Percentiles rank a stretch among this genome's conserved stretches.
Evolutionary conservation across 1,284 basidiomycete genomes (phyloP).

Genomic region (Athelia sp.): DNA sequence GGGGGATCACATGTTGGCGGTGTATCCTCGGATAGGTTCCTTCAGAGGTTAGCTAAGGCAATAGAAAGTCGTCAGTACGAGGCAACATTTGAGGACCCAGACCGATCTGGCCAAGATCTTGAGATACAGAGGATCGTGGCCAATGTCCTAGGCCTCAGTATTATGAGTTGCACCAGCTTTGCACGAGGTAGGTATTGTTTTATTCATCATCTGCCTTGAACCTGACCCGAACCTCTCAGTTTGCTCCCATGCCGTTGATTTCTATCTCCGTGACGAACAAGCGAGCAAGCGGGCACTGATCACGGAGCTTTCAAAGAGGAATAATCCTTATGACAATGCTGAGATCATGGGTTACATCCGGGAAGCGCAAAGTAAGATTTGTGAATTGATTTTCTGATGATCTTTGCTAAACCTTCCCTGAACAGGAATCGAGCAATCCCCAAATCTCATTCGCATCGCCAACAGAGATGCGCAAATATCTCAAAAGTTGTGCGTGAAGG

Average conservation of each 20-base stretch:
- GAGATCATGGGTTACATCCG: conserved; percentile 5
- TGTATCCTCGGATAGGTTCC: no score
- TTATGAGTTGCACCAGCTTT: conserved; percentile 2
- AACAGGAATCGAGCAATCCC: neutral
- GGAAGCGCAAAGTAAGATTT: conserved; percentile 3
- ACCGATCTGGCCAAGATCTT: no score
- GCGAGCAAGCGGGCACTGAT: neutral
- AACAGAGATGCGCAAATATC: neutral
- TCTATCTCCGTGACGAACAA: neutral
- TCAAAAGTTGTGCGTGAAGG: neutral
- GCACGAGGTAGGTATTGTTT: neutral
- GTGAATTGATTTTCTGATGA: neutral
- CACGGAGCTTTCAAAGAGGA: neutral
- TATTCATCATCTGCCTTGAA: neutral
- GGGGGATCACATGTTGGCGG: no score
- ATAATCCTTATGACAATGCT: neutral
- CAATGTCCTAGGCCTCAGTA: conserved; percentile 2
- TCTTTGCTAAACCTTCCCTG: no score
- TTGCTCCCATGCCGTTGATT: neutral
- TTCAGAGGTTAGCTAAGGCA: no score
- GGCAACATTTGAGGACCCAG: no score
- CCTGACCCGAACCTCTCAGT: neutral
- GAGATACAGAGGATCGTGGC: neutral
- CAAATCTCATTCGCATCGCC: neutral
- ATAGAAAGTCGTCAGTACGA: no score